Conservation (phyloP, 805 yeast genomes). For the Candida silvatica region DNA sequence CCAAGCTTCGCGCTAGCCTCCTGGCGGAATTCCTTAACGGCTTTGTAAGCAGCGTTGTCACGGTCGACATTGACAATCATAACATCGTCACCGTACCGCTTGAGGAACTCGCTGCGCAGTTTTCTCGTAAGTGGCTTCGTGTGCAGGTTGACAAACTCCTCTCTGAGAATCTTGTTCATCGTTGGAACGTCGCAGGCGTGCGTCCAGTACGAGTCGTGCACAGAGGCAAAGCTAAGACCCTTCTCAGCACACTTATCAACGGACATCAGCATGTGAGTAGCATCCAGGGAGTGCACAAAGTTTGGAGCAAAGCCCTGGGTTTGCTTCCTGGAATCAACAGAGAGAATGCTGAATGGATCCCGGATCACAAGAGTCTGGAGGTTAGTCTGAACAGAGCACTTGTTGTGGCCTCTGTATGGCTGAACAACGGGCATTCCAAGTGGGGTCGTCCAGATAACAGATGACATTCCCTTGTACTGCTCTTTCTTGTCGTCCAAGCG, state of each 20-base stretch:
- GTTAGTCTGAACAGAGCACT: constrained; percentile 66
- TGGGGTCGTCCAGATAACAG: constrained; percentile 98
- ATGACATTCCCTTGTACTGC: constrained; percentile 68
- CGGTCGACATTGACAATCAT: constrained; percentile 49
- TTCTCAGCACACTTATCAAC: constrained; percentile 66
- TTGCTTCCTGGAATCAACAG: constrained; percentile 85
- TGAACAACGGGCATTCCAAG: constrained; percentile 94
- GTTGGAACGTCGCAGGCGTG: constrained; percentile 77
- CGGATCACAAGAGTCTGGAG: constrained; percentile 79
- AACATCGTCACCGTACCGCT: constrained; percentile 66
- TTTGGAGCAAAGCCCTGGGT: constrained; percentile 93
- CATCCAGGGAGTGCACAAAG: constrained; percentile 90
- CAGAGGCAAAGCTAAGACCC: constrained; percentile 78
- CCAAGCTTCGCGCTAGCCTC: constrained; percentile 41
- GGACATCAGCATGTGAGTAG: constrained; percentile 91
- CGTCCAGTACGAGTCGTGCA: constrained; percentile 98
- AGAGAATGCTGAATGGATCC: constrained; percentile 80
- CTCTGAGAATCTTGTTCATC: constrained; percentile 66
- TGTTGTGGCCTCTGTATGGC: constrained; percentile 73
- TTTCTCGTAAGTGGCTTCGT: constrained; percentile 61
- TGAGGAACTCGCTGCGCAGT: constrained; percentile 70
- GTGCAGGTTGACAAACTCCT: constrained; percentile 74
- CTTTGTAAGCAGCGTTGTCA: constrained; percentile 39
- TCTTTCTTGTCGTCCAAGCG: constrained; percentile 47
- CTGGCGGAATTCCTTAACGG: constrained; percentile 40